A percentile compares a stretch with the other conserved stretches of the same genome.
These are phyloP conservation scores for Chytridium lagenaria DNA, from an alignment of 371 early-diverging fungal species.

Conservation along the genomic window DNA sequence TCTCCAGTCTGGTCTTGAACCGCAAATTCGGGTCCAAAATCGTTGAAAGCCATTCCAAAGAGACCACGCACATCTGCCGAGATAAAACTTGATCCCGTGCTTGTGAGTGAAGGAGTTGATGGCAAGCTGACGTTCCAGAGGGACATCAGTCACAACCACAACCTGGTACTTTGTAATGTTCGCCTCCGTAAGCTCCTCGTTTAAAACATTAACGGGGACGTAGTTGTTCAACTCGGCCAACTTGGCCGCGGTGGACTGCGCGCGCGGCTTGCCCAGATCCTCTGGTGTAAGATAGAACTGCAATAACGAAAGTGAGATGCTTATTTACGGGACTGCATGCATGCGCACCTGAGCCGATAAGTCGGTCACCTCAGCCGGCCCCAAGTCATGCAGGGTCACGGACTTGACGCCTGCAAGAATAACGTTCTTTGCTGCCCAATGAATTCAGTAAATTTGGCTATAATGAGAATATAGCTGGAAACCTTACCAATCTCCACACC, in stretches of 20 bases:
- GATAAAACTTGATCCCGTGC: slow-evolving; percentile 87
- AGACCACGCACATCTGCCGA: slow-evolving; percentile 93
- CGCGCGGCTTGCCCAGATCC: slow-evolving; percentile 95
- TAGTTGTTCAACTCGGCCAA: slow-evolving; percentile 98
- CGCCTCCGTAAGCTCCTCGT: slow-evolving; percentile 76
- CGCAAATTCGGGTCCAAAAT: slow-evolving; percentile 92
- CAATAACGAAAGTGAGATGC: background rate
- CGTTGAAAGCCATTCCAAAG: slow-evolving; percentile 95
- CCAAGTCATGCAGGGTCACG: slow-evolving; percentile 92
- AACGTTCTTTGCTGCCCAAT: slow-evolving; percentile 92
- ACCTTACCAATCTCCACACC: slow-evolving; percentile 96
- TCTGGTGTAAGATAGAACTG: slow-evolving; percentile 91
- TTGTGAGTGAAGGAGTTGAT: slow-evolving; percentile 89
- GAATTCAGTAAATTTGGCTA: slow-evolving; percentile 60
- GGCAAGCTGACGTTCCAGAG: slow-evolving; percentile 81
- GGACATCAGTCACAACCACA: slow-evolving; percentile 86
- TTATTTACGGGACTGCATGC: background rate
- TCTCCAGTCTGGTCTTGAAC: slow-evolving; percentile 96
- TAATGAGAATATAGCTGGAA: background rate
- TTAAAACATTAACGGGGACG: slow-evolving; percentile 89
- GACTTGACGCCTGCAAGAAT: slow-evolving; percentile 97
- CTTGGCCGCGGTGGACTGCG: slow-evolving; percentile 74
- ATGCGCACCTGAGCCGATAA: slow-evolving; percentile 88
- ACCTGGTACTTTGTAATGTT: slow-evolving; percentile 78
- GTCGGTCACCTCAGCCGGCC: slow-evolving; percentile 78